Base-by-base conservation (phyloP, 495 filamentous ascomycete species). In the Podospora australis region DNA sequence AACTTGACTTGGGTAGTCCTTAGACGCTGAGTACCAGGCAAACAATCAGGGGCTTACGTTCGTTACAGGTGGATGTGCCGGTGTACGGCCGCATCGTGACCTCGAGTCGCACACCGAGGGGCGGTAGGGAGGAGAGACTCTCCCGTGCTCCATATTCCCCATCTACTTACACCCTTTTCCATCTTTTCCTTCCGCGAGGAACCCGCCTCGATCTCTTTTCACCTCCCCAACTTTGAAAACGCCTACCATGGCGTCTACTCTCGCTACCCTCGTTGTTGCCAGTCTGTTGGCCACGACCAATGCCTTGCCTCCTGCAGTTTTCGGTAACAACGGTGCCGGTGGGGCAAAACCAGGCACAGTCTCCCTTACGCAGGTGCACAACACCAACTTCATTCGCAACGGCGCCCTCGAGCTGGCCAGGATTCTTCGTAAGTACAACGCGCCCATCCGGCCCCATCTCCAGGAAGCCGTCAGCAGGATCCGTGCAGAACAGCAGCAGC, bases 341-440 rank as follows among this genome's bases (percentile, higher is more conserved):
- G n/a, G n/a, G n/a, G n/a, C n/a, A n/a, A n/a, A n/a, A n/a, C n/a
- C n/a, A n/a, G 48, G 52, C 26, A 55, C 40, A 11, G 4, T 43
- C 63, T 79, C 72, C 39, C 57, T 84, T 35, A 66, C 73, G 20
- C 73, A 75, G 45, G 62, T 77, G 16, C 70, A 66, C 32, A 82
- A 79, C 48, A 66, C 66, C 23, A 62, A 65, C 40, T 73, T 74
- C 36, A 49, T 69, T 24, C 54, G 48, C 16, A 64, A 78, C 49
- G 78, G 78, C 7, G 74, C 73, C 2, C 51, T 65, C 20, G 75
- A 74, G 22, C 55, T 85, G 9, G 67, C 71, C 36, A 82, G 72
- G 56, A 73, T 77, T 23, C 80, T 81, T 59, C 56, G 66, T 57
- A 85, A 84, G 52, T 84, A 75, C 55, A 67, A 74, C 50, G 68